A percentile compares a stretch with the other conserved stretches of the same genome.
Conservation (phyloP, 441 rosid genomes). For the Metrosideros polymorpha region DNA sequence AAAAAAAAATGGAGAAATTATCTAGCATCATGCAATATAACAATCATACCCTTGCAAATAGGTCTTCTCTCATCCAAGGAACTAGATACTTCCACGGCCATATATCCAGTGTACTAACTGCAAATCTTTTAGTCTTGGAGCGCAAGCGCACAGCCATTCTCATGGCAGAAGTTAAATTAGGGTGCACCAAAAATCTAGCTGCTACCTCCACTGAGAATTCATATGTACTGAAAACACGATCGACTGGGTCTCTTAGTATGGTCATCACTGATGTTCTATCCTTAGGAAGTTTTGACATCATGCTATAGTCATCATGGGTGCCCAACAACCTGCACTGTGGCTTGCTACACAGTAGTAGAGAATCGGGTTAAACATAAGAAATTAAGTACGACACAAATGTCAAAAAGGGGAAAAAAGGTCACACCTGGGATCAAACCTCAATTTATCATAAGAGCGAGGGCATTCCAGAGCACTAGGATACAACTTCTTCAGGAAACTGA, state of each 20-base stretch:
- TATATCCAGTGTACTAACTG: slow-evolving; percentile 79
- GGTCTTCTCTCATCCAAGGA: slow-evolving; percentile 98
- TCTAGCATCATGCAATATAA: neutral
- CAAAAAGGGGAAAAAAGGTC: neutral
- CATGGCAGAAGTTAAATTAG: slow-evolving; percentile 76
- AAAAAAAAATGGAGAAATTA: neutral
- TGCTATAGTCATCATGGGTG: slow-evolving; percentile 96
- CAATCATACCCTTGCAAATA: slow-evolving; percentile 72
- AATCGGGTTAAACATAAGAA: neutral
- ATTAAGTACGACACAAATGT: neutral
- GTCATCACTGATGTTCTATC: slow-evolving; percentile 92
- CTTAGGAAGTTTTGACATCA: slow-evolving; percentile 74
- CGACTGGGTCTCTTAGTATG: slow-evolving; percentile 81
- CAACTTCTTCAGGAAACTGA: slow-evolving; percentile 84
- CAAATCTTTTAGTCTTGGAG: slow-evolving; percentile 25
- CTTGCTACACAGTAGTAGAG: slow-evolving; percentile 42
- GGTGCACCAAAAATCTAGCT: slow-evolving; percentile 93
- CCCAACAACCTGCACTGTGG: slow-evolving; percentile 68
- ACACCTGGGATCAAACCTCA: slow-evolving; percentile 89
- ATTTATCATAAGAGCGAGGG: slow-evolving; percentile 90
- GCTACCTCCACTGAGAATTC: slow-evolving; percentile 97
- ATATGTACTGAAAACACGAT: slow-evolving; percentile 83
- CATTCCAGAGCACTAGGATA: slow-evolving; percentile 63
- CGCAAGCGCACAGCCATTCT: slow-evolving; percentile 64
- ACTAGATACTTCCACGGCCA: slow-evolving; percentile 99